Evolutionary conservation across 2,329 filamentous ascomycete species (phyloP), one percentile per base, ranked within the genome.

Genomic region (Fusarium siculi): DNA sequence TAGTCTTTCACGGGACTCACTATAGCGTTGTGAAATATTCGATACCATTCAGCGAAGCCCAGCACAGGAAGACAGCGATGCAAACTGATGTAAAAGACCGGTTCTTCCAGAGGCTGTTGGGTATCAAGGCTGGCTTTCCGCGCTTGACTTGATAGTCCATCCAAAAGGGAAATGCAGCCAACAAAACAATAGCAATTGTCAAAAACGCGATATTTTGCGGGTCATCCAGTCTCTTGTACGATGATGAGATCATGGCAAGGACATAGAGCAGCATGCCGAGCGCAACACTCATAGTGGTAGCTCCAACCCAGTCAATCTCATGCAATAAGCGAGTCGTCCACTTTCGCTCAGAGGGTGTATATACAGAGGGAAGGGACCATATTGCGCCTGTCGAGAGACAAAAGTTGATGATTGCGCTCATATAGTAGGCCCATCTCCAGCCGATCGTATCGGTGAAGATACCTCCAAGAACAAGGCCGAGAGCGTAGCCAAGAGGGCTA

Each of bases 41-140:
- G 42, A 87, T 84, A 1, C 82, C 81, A 28, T 87, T 87, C 21
- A 85, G 71, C 0, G 83, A 84, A 0, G 84, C 86, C 78, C 82
- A 86, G 4, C 83, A 82, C 5, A 88, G 76, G 15, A 87, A 82
- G 0, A 88, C 83, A 2, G 84, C 84, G 3, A 88, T 74, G 66
- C 89, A 92, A 12, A 89, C 84, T 2, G 82, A 83, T 0, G 87
- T 87, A 70, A 91, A 92, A 5, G 86, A 80, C 0, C 80, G 77
- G 36, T 89, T 90, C 7, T 80, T 83, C 90, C 89, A 91, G 0
- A 92, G 79, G 0, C 83, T 85, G 70, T 91, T 91, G 0, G 90
- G 89, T 9, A 92, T 90, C 6, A 92, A 76, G 0, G 89, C 89
- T 19, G 89, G 86, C 11, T 83, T 82, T 5, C 82, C 80, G 2